Evolutionary conservation across 495 filamentous ascomycete species (phyloP).

Genomic region (Pyrenopolyporus hunteri): DNA sequence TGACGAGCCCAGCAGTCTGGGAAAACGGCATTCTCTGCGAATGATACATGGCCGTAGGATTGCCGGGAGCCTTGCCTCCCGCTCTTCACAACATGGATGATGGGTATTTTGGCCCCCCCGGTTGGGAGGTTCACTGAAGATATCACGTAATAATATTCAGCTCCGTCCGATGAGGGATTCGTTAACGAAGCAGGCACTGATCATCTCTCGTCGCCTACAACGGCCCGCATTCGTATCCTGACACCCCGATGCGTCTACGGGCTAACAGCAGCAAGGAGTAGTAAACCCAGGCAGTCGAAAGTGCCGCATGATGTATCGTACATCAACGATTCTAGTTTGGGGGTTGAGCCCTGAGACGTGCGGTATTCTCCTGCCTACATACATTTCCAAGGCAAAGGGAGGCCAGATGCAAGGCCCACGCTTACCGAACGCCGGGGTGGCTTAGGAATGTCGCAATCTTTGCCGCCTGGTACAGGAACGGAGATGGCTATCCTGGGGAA

Average conservation of each 20-base stretch:
- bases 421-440: slow-evolving; percentile 5
- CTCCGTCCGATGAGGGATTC: too few species aligned
- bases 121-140: neutral
- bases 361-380: neutral
- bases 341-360: neutral
- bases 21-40: slow-evolving; percentile 21
- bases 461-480: slow-evolving; percentile 18
- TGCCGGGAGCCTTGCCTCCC: neutral
- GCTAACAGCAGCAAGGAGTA: neutral
- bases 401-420: slow-evolving; percentile 21
- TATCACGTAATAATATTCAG: too few species aligned
- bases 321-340: neutral
- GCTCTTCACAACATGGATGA: slow-evolving; percentile 3
- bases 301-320: too few species aligned
- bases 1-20: slow-evolving; percentile 29
- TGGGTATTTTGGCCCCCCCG: too few species aligned
- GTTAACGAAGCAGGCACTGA: neutral
- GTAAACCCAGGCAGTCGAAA: too few species aligned
- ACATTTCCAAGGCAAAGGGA: slow-evolving; percentile 10
- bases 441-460: slow-evolving; percentile 37
- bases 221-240: neutral
- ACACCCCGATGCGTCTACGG: neutral
- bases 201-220: neutral
- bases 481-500: slow-evolving; percentile 29
- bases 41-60: slow-evolving; percentile 14